phyloP scores from a whole-genome alignment of 1,284 basidiomycete species.

The Naganishia cerealis region DNA sequence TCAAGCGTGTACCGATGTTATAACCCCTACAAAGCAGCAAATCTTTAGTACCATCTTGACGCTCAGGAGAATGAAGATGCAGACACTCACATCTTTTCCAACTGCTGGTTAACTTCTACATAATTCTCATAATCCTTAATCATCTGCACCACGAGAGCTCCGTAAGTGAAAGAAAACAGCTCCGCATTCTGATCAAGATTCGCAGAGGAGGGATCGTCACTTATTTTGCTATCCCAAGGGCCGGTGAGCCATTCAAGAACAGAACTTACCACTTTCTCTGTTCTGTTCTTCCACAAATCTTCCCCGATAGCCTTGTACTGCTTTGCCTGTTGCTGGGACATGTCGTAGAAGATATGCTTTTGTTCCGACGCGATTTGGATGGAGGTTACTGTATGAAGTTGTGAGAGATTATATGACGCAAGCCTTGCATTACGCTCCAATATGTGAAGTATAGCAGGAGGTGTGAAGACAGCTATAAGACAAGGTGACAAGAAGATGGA shows the following conservation, averaged over 20 bases:
- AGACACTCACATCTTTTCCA: conserved; percentile 62
- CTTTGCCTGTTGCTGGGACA: conserved; percentile 37
- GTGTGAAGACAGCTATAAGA: too few species aligned
- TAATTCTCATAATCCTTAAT: conserved; percentile 99
- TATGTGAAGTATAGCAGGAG: too few species aligned
- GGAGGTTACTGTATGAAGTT: background rate
- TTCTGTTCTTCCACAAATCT: conserved; percentile 83
- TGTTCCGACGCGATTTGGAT: background rate
- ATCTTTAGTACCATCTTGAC: background rate
- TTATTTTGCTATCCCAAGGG: too few species aligned
- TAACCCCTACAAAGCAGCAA: conserved; percentile 76
- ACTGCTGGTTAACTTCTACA: conserved; percentile 68
- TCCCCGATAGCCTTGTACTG: conserved; percentile 60
- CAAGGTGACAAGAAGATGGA: too few species aligned
- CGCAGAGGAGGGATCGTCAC: background rate
- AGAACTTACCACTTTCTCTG: conserved; percentile 79
- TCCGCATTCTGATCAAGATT: conserved; percentile 75
- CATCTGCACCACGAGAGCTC: conserved; percentile 94
- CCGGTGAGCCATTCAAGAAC: background rate
- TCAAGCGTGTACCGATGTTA: conserved; percentile 92
- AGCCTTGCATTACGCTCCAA: background rate
- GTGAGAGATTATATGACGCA: background rate
- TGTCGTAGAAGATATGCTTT: background rate
- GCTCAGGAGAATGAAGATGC: background rate
- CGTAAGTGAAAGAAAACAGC: conserved; percentile 94